Conservation (phyloP, 164 flowering plant genomes). For the Magnolia sinica region DNA sequence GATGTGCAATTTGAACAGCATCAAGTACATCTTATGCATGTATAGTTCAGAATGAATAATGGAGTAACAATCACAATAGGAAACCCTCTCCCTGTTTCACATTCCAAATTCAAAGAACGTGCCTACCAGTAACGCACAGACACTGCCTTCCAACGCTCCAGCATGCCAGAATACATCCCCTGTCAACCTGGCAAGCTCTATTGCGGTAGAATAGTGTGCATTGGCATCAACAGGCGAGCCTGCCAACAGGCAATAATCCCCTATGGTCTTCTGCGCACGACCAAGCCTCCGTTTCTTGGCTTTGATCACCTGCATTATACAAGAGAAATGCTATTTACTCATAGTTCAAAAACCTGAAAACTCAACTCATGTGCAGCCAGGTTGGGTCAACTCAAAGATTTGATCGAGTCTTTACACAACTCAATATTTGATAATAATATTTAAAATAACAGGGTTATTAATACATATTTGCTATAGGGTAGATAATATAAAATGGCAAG, state of each 20-base stretch:
- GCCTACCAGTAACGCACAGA: constrained; percentile 90
- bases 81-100: neutral
- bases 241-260: constrained; percentile 96
- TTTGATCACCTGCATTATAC: constrained; percentile 73
- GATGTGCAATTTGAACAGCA: neutral
- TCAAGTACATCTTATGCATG: neutral
- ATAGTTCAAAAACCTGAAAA: too few relatives aligned
- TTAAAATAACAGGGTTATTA: too few relatives aligned
- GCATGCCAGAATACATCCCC: constrained; percentile 97
- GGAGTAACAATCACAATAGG: neutral
- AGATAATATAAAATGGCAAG: too few relatives aligned
- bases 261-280: constrained; percentile 96
- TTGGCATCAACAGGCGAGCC: constrained; percentile 99
- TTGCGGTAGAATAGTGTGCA: constrained; percentile 94
- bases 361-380: too few relatives aligned
- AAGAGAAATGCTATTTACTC: neutral
- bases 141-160: constrained; percentile 97
- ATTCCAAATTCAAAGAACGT: neutral
- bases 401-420: too few relatives aligned
- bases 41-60: neutral
- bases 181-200: constrained; percentile 93
- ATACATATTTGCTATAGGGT: too few relatives aligned
- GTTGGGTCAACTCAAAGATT: too few relatives aligned
- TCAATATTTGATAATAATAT: too few relatives aligned
- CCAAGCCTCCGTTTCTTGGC: constrained; percentile 93